Percentiles rank a stretch among this genome's conserved stretches.
Evolutionary conservation across 768 basidiomycete species (phyloP).

Genomic region (Suillus subluteus): DNA sequence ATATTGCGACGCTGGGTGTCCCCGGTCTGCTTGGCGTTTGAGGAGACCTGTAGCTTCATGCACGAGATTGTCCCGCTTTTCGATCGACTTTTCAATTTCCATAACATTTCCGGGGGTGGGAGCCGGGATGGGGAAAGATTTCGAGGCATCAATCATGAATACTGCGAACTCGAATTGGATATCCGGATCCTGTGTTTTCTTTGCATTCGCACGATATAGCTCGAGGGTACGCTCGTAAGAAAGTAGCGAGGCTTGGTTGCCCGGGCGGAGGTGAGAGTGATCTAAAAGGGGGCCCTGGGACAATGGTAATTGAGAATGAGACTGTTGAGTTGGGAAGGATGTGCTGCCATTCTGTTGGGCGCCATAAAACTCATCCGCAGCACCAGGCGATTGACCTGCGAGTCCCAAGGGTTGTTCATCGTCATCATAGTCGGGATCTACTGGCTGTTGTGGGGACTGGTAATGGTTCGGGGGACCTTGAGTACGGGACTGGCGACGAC

Average conservation of each 20-base stretch:
- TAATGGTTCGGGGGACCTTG: slow-evolving; percentile 23
- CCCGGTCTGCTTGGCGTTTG: slow-evolving; percentile 90
- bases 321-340: slow-evolving; percentile 46
- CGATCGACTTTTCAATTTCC: slow-evolving; percentile 77
- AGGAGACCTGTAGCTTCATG: slow-evolving; percentile 87
- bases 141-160: slow-evolving; percentile 98
- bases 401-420: slow-evolving; percentile 42
- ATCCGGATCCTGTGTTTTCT: slow-evolving; percentile 98
- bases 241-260: slow-evolving; percentile 89
- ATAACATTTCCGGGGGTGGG: slow-evolving; percentile 74
- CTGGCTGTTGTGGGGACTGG: slow-evolving; percentile 25
- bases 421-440: slow-evolving; percentile 40
- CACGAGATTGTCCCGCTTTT: slow-evolving; percentile 86
- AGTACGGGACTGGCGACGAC: slow-evolving; percentile 24
- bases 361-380: slow-evolving; percentile 46
- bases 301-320: slow-evolving; percentile 63
- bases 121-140: slow-evolving; percentile 79
- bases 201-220: slow-evolving; percentile 96
- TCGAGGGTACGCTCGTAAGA: slow-evolving; percentile 96
- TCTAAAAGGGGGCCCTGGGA: slow-evolving; percentile 71
- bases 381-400: slow-evolving; percentile 35
- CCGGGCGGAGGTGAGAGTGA: slow-evolving; percentile 91
- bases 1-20: slow-evolving; percentile 94
- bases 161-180: slow-evolving; percentile 98
- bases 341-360: slow-evolving; percentile 18